phyloP scores from a whole-genome alignment of 257 asterid species.

The Scutellaria galericulata region DNA sequence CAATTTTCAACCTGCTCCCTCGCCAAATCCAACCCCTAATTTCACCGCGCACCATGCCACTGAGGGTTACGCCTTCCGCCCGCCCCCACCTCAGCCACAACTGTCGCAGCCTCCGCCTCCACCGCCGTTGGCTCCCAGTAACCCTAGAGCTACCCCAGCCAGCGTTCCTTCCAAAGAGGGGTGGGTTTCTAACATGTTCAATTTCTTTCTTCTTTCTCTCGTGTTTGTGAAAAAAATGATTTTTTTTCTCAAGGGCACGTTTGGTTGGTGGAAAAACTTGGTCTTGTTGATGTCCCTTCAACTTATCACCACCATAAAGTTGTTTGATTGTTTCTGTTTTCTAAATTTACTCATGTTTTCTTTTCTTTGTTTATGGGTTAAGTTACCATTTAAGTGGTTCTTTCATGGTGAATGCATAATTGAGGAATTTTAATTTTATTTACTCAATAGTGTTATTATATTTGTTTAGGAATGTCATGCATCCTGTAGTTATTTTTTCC shows the following conservation, averaged over 20 bases:
- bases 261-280: constrained; percentile 2
- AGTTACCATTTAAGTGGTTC: neutral
- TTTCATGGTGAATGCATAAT: neutral
- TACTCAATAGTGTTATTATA: neutral
- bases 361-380: constrained; percentile 6
- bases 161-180: constrained; percentile 54
- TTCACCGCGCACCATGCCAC: constrained; percentile 46
- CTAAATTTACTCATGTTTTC: neutral
- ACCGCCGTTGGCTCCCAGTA: constrained; percentile 29
- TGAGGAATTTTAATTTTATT: neutral
- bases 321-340: neutral
- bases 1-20: constrained; percentile 38
- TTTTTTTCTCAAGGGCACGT: neutral
- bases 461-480: neutral
- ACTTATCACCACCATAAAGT: constrained; percentile 30
- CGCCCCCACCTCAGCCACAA: constrained; percentile 38
- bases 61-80: constrained; percentile 49
- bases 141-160: constrained; percentile 39
- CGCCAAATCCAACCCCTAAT: constrained; percentile 43
- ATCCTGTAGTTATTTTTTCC: neutral
- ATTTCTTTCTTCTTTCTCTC: neutral
- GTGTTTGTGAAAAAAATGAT: neutral
- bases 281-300: constrained; percentile 23
- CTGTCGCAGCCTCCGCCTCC: constrained; percentile 36
- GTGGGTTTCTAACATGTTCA: constrained; percentile 36